Evolutionary conservation across 495 filamentous ascomycete genomes (phyloP).

Genomic region (Hypoxylon perforatum): DNA sequence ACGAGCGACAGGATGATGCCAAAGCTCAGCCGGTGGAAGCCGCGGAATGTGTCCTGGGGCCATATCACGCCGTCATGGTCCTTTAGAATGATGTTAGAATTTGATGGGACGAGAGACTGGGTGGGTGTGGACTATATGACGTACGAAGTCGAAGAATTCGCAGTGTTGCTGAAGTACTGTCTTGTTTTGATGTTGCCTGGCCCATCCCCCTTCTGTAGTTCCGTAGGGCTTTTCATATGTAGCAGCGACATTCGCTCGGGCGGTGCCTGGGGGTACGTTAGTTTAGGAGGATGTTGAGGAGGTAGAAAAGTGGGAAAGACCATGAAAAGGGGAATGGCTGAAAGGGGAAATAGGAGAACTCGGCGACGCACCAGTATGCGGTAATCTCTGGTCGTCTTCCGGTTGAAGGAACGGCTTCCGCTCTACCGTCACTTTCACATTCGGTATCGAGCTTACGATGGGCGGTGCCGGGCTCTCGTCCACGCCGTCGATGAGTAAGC

Average conservation of each 20-base stretch:
- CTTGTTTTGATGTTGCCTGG: slow-evolving; percentile 25
- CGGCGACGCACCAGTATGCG: slow-evolving; percentile 26
- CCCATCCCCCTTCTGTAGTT: slow-evolving; percentile 39
- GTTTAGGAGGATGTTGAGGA: too few relatives aligned
- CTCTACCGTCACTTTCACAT: slow-evolving; percentile 37
- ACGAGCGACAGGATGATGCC: slow-evolving; percentile 57
- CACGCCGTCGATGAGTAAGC: slow-evolving; percentile 6
- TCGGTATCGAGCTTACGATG: slow-evolving; percentile 25
- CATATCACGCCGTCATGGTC: slow-evolving; percentile 64
- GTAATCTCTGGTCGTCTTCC: slow-evolving; percentile 33
- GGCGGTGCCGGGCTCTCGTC: slow-evolving; percentile 11
- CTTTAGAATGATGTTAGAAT: slow-evolving; percentile 17
- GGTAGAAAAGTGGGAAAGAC: too few relatives aligned
- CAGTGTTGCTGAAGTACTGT: slow-evolving; percentile 65
- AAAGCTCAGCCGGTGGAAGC: slow-evolving; percentile 65
- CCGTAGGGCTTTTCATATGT: slow-evolving; percentile 47
- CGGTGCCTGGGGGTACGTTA: slow-evolving; percentile 28
- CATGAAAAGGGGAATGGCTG: too few relatives aligned
- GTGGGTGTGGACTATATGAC: slow-evolving; percentile 44
- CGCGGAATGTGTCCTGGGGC: slow-evolving; percentile 63
- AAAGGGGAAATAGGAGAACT: background rate
- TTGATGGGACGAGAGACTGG: slow-evolving; percentile 45
- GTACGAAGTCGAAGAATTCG: slow-evolving; percentile 55
- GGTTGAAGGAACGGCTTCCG: slow-evolving; percentile 43
- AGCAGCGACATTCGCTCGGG: slow-evolving; percentile 51